Evolutionary conservation across 2,329 filamentous ascomycete genomes (phyloP), one percentile per base, ranked within the genome.

Genomic region (Fusarium sp.): DNA sequence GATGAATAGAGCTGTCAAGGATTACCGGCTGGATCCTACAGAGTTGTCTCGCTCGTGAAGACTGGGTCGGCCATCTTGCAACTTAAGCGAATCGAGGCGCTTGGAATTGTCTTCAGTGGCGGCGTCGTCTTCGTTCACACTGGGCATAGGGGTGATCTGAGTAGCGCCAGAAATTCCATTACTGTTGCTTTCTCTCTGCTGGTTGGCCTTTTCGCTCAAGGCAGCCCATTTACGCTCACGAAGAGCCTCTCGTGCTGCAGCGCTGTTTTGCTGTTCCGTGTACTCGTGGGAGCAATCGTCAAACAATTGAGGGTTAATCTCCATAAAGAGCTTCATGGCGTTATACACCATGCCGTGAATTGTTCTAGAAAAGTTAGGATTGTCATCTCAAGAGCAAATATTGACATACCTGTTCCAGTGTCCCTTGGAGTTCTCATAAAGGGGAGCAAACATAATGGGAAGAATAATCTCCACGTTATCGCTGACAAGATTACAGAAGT

Each of bases 311-410:
- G 96, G 96, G 80, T 98, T 98, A 77, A 99, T 98, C 80, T 99
- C 96, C 96, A 99, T 99, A 81, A 99, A 99, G 40, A 99, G 88
- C 80, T 99, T 99, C 96, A 99, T 98, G 60, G 96, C 96, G 77
- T 98, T 99, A 81, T 98, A 98, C 13, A 99, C 96, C 95, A 99
- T 98, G 79, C 96, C 96, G 78, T 99, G 96, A 73, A 99, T 99
- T 10, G 96, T 99, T 76, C 96, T 98, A 71, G 3, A 12, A 16
- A 25, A 20, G 25, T 74, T 55, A 74, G 70, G 42, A 14, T 10
- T 3, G 11, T 21, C 4, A 11, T 50, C 14, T 16, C 9, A 6
- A 13, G 16, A 12, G 16, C 1, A 12, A 20, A 23, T 32, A 12
- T 21, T 7, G 25, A 28, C 88, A 77, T 86, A 97, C 95, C 95